Evolutionary conservation across 306 rosid genomes (phyloP), one percentile per base, ranked within the genome.

Genomic region (Abrus pulchellus): DNA sequence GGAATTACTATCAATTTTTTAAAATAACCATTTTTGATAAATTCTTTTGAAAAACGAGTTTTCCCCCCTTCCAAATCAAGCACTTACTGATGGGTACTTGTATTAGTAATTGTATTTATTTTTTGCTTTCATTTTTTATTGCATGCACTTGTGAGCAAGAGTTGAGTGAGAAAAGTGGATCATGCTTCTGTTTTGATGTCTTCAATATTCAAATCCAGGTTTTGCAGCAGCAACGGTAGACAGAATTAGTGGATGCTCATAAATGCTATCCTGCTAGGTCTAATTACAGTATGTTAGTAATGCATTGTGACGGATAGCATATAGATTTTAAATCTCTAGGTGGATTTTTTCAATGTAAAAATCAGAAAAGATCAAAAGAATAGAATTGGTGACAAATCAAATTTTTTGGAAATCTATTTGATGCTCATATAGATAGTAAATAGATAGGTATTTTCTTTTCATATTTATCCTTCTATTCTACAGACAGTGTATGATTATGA

Each of bases 211-310:
- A 32, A 44, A 7, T 71, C 63, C 54, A 32, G 5, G 41, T 63
- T 63, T 55, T 72, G 80, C 43, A 63, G 40, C 50, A 71, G 49
- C 73, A 66, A 47, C n/a, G 33, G 41, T 72, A 77, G 75, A 60
- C 59, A 53, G 33, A 56, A 56, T 66, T 77, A 20, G 52, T 78
- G 14, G 27, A 3, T 73, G 80, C 50, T 13, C 64, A 56, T 68
- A 57, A 57, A 68, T 82, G 57, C 72, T 56, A 28, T 59, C 36
- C 68, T 74, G 14, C 75, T 53, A 48, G 48, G 72, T 13, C n/a
- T 82, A 38, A 48, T 68, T 69, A 48, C 32, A 49, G 7, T n/a
- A 68, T 57, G 60, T 38, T 59, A 27, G 54, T 36, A 28, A 56
- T 38, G 65, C 32, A 65, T 65, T 57, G 38, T 43, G 50, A 55